phyloP scores from a whole-genome alignment of 352 stramenopile genomes.

The Globisporangium mamillatum region DNA sequence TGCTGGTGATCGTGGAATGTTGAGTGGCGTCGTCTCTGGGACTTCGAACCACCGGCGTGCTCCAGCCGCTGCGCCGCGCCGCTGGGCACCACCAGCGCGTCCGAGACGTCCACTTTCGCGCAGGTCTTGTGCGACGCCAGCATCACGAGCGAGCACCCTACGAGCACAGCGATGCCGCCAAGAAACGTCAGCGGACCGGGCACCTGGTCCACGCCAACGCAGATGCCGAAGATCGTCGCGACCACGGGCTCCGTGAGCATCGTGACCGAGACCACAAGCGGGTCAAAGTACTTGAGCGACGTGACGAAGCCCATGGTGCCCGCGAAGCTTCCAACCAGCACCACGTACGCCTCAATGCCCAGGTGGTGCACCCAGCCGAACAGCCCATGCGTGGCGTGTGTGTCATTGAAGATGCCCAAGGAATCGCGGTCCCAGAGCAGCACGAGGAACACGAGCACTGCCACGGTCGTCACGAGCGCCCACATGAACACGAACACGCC shows the following conservation, averaged over 20 bases:
- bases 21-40: constrained; percentile 13
- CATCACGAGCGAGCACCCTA: constrained; percentile 44
- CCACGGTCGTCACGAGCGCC: constrained; percentile 30
- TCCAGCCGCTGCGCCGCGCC: neutral
- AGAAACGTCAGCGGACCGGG: constrained; percentile 41
- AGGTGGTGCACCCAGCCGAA: constrained; percentile 52
- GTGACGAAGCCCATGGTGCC: constrained; percentile 61
- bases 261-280: constrained; percentile 52
- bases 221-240: constrained; percentile 43
- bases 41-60: neutral
- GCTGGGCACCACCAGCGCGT: constrained; percentile 22
- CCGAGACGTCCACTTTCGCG: constrained; percentile 37
- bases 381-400: constrained; percentile 24
- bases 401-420: constrained; percentile 6
- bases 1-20: constrained; percentile 5
- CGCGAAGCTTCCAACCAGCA: constrained; percentile 37
- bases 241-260: constrained; percentile 55
- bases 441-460: constrained; percentile 30
- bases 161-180: constrained; percentile 32
- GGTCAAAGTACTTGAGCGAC: constrained; percentile 59
- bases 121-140: constrained; percentile 32
- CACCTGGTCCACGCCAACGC: constrained; percentile 33
- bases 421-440: constrained; percentile 19
- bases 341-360: constrained; percentile 44
- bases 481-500: constrained; percentile 46